A percentile compares a stretch with the other conserved stretches of the same genome.
Conservation (phyloP, 495 filamentous ascomycete species). For the Hyaloscypha bicolor region DNA sequence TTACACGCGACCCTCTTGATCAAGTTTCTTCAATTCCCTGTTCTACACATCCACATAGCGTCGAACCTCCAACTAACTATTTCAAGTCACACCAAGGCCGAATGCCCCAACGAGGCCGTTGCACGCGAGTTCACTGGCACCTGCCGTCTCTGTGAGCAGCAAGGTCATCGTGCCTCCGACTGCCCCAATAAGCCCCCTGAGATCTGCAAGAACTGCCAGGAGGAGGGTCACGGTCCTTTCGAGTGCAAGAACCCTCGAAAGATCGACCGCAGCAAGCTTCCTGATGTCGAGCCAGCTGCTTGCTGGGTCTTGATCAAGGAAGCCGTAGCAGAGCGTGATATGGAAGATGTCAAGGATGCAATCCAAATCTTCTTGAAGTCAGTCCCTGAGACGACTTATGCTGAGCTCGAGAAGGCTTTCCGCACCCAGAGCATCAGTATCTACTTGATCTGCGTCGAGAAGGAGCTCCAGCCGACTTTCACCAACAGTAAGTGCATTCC, state of each 20-base stretch:
- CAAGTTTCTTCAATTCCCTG: neutral
- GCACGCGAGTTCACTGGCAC: slow-evolving; percentile 56
- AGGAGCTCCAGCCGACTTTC: slow-evolving; percentile 58
- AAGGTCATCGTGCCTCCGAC: slow-evolving; percentile 67
- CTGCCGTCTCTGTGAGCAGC: slow-evolving; percentile 73
- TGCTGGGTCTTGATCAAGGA: slow-evolving; percentile 71
- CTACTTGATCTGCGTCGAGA: slow-evolving; percentile 77
- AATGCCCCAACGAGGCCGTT: slow-evolving; percentile 67
- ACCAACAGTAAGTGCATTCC: slow-evolving; percentile 40
- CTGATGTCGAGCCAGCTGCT: slow-evolving; percentile 59
- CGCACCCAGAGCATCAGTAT: slow-evolving; percentile 61
- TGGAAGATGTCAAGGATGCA: slow-evolving; percentile 74
- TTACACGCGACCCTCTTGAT: no score
- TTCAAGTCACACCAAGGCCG: slow-evolving; percentile 59
- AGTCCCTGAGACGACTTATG: slow-evolving; percentile 63
- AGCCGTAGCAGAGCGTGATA: slow-evolving; percentile 64
- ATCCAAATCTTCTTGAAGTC: slow-evolving; percentile 77
- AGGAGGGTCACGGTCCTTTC: slow-evolving; percentile 60
- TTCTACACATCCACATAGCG: neutral
- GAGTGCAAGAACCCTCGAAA: slow-evolving; percentile 73
- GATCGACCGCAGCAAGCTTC: slow-evolving; percentile 62
- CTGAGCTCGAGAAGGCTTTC: slow-evolving; percentile 74
- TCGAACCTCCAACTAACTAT: slow-evolving; percentile 5
- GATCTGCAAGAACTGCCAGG: slow-evolving; percentile 74
- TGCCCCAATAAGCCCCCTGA: slow-evolving; percentile 68